Conservation (phyloP, 352 stramenopile species). For the Phytophthora melonis region DNA sequence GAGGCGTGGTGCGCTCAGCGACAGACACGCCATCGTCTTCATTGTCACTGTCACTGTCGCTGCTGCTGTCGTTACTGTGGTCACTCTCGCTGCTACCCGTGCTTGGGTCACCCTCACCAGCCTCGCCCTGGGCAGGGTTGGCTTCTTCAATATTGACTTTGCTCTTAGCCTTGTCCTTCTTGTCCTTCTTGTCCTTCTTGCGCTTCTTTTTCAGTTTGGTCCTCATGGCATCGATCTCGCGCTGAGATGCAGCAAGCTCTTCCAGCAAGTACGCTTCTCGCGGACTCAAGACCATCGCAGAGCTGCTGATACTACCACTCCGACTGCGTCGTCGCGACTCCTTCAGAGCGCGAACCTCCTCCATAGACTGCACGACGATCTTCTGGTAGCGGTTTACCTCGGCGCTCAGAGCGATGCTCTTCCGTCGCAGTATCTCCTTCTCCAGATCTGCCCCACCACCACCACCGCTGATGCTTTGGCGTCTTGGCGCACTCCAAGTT, state of each 20-base stretch:
- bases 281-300: conserved; percentile 23
- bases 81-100: conserved; percentile 21
- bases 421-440: conserved; percentile 49
- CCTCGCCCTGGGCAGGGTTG: conserved; percentile 9
- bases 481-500: conserved; percentile 13
- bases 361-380: conserved; percentile 51
- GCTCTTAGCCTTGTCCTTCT: conserved; percentile 10
- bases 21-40: not conserved
- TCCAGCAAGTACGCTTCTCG: conserved; percentile 48
- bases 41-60: conserved; percentile 5
- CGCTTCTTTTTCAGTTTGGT: conserved; percentile 26
- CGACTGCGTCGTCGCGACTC: conserved; percentile 44
- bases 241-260: conserved; percentile 39
- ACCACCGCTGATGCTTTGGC: conserved; percentile 13
- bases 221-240: conserved; percentile 38
- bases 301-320: conserved; percentile 30
- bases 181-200: conserved; percentile 12
- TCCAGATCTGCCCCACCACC: conserved; percentile 32
- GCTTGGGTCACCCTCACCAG: conserved; percentile 7
- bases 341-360: conserved; percentile 47
- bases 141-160: not conserved
- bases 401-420: conserved; percentile 43
- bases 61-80: conserved; percentile 15
- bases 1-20: not conserved
- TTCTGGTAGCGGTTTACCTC: conserved; percentile 55